A percentile compares a stretch with the other conserved stretches of the same genome.
phyloP scores from a whole-genome alignment of 2,329 filamentous ascomycete species.

The Pyrenophora graminea region DNA sequence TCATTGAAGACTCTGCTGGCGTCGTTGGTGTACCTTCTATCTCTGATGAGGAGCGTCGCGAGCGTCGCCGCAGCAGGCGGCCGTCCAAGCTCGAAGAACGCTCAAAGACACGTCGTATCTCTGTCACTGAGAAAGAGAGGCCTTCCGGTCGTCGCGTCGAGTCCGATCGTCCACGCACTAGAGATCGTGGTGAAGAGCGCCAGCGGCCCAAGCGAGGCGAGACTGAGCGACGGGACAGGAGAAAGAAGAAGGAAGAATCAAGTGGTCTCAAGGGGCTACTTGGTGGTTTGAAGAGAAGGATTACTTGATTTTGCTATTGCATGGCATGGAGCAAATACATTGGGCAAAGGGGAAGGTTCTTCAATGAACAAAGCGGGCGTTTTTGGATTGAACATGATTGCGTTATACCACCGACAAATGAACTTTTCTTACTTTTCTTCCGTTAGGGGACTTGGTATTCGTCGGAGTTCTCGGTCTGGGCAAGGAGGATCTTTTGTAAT shows the following conservation, averaged over 20 bases:
- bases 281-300: conserved; percentile 39
- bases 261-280: conserved; percentile 38
- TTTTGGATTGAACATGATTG: conserved; percentile 15
- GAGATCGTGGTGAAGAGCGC: conserved; percentile 30
- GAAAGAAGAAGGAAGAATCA: conserved; percentile 39
- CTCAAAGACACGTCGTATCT: conserved; percentile 38
- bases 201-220: conserved; percentile 31
- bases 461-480: conserved; percentile 3
- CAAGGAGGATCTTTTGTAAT: conserved; percentile 12
- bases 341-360: conserved; percentile 3
- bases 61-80: conserved; percentile 29
- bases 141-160: conserved; percentile 35
- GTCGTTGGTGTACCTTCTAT: conserved; percentile 32
- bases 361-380: conserved; percentile 16
- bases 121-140: conserved; percentile 37
- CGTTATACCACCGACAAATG: conserved; percentile 21
- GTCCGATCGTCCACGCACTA: conserved; percentile 33
- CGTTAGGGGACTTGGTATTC: not conserved
- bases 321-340: not conserved
- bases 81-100: conserved; percentile 37
- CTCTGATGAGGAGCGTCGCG: conserved; percentile 36
- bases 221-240: conserved; percentile 25
- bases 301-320: conserved; percentile 19
- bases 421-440: not conserved
- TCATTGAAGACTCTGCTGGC: conserved; percentile 34